Conservation (phyloP, 2,329 filamentous ascomycete species). For the Ophioceras dolichostomum region DNA sequence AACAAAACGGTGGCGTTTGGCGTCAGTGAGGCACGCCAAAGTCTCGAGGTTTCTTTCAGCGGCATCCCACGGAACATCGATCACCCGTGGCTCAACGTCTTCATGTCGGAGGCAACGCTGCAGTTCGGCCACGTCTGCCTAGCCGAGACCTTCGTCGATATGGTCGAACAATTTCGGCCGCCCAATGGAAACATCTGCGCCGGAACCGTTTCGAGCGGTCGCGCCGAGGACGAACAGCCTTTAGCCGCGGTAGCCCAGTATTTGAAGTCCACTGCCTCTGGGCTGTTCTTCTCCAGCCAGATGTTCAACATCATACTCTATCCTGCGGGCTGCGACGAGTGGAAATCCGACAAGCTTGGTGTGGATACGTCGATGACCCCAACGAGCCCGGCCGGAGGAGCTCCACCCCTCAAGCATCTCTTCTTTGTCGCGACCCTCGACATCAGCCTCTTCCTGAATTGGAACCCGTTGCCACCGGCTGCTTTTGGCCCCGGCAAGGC, state of each 20-base stretch:
- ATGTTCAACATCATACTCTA: slow-evolving; percentile 26
- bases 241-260: slow-evolving; percentile 19
- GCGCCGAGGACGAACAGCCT: slow-evolving; percentile 3
- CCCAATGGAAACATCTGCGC: slow-evolving; percentile 9
- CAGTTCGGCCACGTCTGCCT: slow-evolving; percentile 16
- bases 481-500: background rate
- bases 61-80: slow-evolving; percentile 10
- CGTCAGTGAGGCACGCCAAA: too few relatives aligned
- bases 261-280: slow-evolving; percentile 22
- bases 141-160: slow-evolving; percentile 11
- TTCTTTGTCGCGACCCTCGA: slow-evolving; percentile 20
- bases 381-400: too few relatives aligned
- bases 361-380: too few relatives aligned
- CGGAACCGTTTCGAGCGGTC: slow-evolving; percentile 10
- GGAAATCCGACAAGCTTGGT: slow-evolving; percentile 13
- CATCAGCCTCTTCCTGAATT: slow-evolving; percentile 7
- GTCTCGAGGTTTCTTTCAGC: slow-evolving; percentile 14
- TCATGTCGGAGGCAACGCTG: slow-evolving; percentile 13
- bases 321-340: slow-evolving; percentile 21
- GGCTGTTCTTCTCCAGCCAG: slow-evolving; percentile 18
- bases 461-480: background rate
- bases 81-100: slow-evolving; percentile 11
- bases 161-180: slow-evolving; percentile 7
- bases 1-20: slow-evolving; percentile 6
- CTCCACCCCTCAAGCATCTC: slow-evolving; percentile 19